These are phyloP conservation scores for Melampsora larici-populina DNA, from an alignment of 1,284 basidiomycete species.

Conservation along the genomic window DNA sequence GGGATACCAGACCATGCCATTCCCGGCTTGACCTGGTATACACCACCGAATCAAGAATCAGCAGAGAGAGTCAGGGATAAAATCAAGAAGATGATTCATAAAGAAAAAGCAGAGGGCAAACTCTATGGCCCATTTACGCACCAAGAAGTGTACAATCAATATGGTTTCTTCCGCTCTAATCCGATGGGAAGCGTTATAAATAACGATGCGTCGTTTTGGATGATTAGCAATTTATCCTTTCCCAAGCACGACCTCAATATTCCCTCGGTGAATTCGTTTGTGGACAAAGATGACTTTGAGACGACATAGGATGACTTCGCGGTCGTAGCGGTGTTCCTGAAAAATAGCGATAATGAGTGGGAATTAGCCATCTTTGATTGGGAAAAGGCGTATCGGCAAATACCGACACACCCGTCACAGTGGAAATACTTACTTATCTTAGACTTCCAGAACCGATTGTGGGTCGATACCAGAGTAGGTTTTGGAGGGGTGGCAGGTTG, in stretches of 20 bases:
- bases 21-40: no score
- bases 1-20: no score
- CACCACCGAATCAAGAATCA: no score
- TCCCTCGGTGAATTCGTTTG: background rate
- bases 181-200: no score
- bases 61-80: no score
- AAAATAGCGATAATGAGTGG: background rate
- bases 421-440: background rate
- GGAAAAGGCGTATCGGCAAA: no score
- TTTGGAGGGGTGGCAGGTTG: constrained; percentile 18
- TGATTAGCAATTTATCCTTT: constrained; percentile 4
- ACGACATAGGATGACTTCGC: no score
- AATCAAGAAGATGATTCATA: no score
- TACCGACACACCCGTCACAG: background rate
- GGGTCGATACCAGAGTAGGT: background rate
- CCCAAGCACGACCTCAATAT: background rate
- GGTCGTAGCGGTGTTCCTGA: no score
- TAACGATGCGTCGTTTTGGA: background rate
- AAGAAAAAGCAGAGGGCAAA: background rate
- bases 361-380: no score
- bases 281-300: no score
- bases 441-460: background rate
- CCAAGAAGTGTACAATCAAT: background rate
- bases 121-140: constrained; percentile 8
- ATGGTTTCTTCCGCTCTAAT: constrained; percentile 6